Percentiles rank a stretch among this genome's conserved stretches.
Conservation (phyloP, 495 filamentous ascomycete genomes). For the Talaromyces ruber region DNA sequence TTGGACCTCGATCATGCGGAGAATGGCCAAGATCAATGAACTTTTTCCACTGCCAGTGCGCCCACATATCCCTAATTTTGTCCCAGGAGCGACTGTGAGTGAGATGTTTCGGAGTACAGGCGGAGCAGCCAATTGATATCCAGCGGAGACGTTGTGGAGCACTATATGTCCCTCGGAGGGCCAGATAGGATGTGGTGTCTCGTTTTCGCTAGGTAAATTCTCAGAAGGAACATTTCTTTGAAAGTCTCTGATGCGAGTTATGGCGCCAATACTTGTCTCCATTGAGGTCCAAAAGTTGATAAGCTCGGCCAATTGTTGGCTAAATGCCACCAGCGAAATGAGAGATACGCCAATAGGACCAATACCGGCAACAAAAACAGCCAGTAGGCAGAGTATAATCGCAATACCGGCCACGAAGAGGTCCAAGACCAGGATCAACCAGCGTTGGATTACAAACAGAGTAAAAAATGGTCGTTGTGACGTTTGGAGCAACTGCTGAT, state of each 20-base stretch:
- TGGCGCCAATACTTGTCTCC: slow-evolving; percentile 15
- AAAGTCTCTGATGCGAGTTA: slow-evolving; percentile 11
- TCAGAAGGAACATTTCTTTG: neutral
- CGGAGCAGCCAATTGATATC: slow-evolving; percentile 39
- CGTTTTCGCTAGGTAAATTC: neutral
- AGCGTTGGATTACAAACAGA: slow-evolving; percentile 57
- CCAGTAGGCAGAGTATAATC: slow-evolving; percentile 35
- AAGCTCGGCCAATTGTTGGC: slow-evolving; percentile 27
- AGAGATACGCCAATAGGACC: slow-evolving; percentile 47
- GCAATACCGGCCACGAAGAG: slow-evolving; percentile 50
- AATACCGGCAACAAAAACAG: slow-evolving; percentile 34
- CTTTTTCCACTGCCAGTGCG: slow-evolving; percentile 29
- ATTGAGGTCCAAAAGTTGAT: slow-evolving; percentile 17
- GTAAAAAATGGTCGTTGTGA: slow-evolving; percentile 46
- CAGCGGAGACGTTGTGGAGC: slow-evolving; percentile 19
- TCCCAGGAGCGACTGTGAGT: slow-evolving; percentile 18
- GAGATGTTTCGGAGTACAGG: slow-evolving; percentile 20
- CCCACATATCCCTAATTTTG: slow-evolving; percentile 18
- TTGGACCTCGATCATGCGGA: slow-evolving; percentile 11
- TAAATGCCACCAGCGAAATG: slow-evolving; percentile 44
- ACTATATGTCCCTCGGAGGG: slow-evolving; percentile 4
- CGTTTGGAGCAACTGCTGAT: slow-evolving; percentile 50
- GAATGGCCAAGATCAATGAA: slow-evolving; percentile 26
- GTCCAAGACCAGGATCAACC: slow-evolving; percentile 60
- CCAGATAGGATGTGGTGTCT: slow-evolving; percentile 8